Evolutionary conservation across 78 protist genomes (phyloP).

Genomic region (Dictyostelium citrinum): DNA sequence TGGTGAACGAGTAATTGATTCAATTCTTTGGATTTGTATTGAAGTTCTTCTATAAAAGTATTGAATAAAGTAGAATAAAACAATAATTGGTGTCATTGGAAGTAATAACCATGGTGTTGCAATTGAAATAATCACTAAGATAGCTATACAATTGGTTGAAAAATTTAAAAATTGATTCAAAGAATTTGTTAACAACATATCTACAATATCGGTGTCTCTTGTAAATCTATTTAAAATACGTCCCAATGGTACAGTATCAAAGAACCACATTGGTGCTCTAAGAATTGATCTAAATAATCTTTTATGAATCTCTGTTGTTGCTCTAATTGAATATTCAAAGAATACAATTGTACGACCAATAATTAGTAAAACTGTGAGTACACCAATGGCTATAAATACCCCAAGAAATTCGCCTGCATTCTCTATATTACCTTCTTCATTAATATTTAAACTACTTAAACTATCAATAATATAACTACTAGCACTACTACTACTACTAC

Average conservation of each 20-base stretch:
- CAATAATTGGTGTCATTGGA: constrained; percentile 18
- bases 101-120: constrained; percentile 29
- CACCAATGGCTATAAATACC: constrained; percentile 34
- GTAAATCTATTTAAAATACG: constrained; percentile 97
- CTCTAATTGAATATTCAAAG: constrained; percentile 9
- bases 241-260: constrained; percentile 98
- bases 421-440: neutral
- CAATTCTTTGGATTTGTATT: constrained; percentile 87
- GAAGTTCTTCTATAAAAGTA: constrained; percentile 40
- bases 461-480: neutral
- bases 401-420: neutral
- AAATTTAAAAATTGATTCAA: constrained; percentile 14
- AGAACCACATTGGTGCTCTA: constrained; percentile 92
- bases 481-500: neutral
- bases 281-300: constrained; percentile 3
- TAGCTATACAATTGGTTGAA: constrained; percentile 8
- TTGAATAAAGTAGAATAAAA: constrained; percentile 39
- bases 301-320: neutral
- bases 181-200: constrained; percentile 32
- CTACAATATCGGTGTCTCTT: constrained; percentile 81
- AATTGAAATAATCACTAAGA: constrained; percentile 5
- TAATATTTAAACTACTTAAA: neutral
- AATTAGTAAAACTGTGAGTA: neutral
- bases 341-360: neutral
- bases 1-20: constrained; percentile 87